Evolutionary conservation across 1,284 basidiomycete species (phyloP).

Genomic region (Irpex rosettiformis): DNA sequence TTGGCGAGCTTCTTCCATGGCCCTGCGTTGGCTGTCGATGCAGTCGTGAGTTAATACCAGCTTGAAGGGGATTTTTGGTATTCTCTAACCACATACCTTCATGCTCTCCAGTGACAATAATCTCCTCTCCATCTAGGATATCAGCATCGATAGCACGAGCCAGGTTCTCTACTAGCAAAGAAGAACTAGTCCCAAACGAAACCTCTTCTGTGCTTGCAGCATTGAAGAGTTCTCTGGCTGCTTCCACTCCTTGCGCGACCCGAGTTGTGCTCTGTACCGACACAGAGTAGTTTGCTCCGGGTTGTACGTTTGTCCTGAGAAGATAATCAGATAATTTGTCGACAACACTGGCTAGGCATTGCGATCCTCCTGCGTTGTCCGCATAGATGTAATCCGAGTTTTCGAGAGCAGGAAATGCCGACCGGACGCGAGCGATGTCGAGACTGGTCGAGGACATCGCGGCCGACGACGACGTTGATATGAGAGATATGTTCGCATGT

Average conservation of each 20-base stretch:
- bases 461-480: not conserved
- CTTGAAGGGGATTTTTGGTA: not conserved
- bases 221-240: slow-evolving; percentile 61
- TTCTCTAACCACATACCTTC: slow-evolving; percentile 48
- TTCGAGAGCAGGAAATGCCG: slow-evolving; percentile 63
- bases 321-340: slow-evolving; percentile 65
- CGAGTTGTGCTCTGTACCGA: slow-evolving; percentile 50
- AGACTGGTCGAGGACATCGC: slow-evolving; percentile 24
- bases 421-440: slow-evolving; percentile 50
- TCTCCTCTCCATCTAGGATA: slow-evolving; percentile 59
- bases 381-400: slow-evolving; percentile 58
- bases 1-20: slow-evolving; percentile 74
- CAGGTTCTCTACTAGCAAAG: slow-evolving; percentile 63
- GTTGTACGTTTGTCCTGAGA: slow-evolving; percentile 67
- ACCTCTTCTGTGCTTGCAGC: slow-evolving; percentile 59
- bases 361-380: slow-evolving; percentile 80
- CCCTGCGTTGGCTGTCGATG: slow-evolving; percentile 70
- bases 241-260: slow-evolving; percentile 47
- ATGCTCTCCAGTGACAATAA: slow-evolving; percentile 74
- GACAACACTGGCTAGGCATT: slow-evolving; percentile 52
- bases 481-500: too few relatives aligned
- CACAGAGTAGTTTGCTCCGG: slow-evolving; percentile 64
- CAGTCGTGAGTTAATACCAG: not conserved
- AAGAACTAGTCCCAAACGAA: slow-evolving; percentile 66
- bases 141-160: slow-evolving; percentile 54